phyloP scores from a whole-genome alignment of 768 basidiomycete genomes.

The Podaxis sp. region DNA sequence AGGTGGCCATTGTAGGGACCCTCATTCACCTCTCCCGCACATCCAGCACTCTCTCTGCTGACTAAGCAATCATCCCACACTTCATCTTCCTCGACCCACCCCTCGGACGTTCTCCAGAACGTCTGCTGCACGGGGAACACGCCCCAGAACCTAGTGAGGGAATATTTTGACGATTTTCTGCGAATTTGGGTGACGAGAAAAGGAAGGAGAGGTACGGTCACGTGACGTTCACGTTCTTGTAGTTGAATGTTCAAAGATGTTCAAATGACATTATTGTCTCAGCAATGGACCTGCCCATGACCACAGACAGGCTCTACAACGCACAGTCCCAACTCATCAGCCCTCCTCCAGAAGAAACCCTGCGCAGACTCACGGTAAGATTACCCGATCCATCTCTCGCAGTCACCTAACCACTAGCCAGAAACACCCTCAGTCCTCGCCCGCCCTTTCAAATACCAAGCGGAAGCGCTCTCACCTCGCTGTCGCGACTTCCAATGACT shows the following conservation, averaged over 20 bases:
- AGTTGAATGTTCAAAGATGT: background rate
- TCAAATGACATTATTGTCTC: background rate
- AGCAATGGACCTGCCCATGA: background rate
- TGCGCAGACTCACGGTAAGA: slow-evolving; percentile 31
- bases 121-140: no score
- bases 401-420: background rate
- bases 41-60: background rate
- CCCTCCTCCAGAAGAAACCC: slow-evolving; percentile 61
- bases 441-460: slow-evolving; percentile 24
- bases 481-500: slow-evolving; percentile 12
- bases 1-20: slow-evolving; percentile 4
- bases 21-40: background rate
- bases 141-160: background rate
- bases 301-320: slow-evolving; percentile 21
- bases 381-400: slow-evolving; percentile 7
- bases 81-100: no score
- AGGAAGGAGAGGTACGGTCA: slow-evolving; percentile 18
- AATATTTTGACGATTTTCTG: background rate
- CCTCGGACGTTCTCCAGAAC: no score
- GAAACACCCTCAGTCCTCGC: background rate
- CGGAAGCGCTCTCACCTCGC: slow-evolving; percentile 34
- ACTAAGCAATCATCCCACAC: background rate
- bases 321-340: slow-evolving; percentile 44
- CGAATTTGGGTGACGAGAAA: background rate
- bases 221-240: slow-evolving; percentile 21